Evolutionary conservation across 257 asterid genomes (phyloP).

Genomic region (Solanum tacnaense): DNA sequence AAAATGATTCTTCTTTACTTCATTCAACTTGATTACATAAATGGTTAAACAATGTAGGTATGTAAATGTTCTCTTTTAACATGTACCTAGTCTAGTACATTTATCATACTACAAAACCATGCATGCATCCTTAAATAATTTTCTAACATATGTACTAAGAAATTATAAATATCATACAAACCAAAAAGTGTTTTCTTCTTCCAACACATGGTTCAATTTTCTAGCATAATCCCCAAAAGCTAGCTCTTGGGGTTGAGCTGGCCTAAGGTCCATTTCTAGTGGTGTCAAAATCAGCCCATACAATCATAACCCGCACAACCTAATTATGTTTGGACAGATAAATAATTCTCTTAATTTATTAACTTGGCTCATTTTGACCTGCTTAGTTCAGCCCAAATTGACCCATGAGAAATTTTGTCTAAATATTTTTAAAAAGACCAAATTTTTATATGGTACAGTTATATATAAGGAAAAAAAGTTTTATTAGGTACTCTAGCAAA

Average conservation of each 20-base stretch:
- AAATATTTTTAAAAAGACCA: background rate
- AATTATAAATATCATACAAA: background rate
- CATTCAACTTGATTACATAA: background rate
- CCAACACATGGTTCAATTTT: background rate
- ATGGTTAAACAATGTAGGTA: background rate
- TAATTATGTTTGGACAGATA: background rate
- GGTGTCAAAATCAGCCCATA: background rate
- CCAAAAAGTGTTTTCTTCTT: background rate
- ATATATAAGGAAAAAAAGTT: background rate
- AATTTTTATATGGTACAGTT: background rate
- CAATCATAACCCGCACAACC: background rate
- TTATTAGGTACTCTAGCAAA: background rate
- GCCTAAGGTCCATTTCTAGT: background rate
- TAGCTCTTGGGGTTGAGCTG: background rate
- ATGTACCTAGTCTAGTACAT: background rate
- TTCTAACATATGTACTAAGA: background rate
- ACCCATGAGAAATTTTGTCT: background rate
- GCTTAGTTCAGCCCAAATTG: background rate
- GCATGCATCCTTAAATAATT: background rate
- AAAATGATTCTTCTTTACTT: background rate
- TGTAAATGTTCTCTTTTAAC: background rate
- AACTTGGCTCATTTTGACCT: background rate
- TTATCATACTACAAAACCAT: background rate
- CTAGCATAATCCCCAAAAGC: background rate
- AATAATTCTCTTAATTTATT: background rate